A percentile compares a stretch with the other conserved stretches of the same genome.
These are phyloP conservation scores for Diaporthe destruens DNA, from an alignment of 2,329 filamentous ascomycete genomes.

Conservation along the genomic window DNA sequence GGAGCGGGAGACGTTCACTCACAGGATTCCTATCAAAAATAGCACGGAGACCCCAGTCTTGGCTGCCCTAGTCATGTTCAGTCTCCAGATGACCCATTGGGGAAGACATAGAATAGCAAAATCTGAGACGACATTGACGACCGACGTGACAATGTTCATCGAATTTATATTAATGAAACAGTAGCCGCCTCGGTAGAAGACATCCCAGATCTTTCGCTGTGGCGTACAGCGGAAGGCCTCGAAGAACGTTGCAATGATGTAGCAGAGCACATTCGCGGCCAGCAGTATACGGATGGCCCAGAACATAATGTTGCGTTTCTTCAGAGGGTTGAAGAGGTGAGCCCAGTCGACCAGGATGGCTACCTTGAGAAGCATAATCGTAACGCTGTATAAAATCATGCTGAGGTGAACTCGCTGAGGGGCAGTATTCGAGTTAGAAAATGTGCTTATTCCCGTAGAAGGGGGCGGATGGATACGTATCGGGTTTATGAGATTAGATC, in stretches of 20 bases:
- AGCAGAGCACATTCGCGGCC: background rate
- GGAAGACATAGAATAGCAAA: background rate
- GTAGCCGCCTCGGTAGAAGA: background rate
- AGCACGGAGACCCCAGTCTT: background rate
- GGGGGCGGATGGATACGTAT: background rate
- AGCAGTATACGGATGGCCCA: background rate
- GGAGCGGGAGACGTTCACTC: background rate
- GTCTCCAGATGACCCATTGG: slow-evolving; percentile 8
- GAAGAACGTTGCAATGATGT: background rate
- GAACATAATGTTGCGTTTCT: background rate
- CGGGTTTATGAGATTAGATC: background rate
- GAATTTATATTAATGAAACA: background rate
- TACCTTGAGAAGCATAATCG: background rate
- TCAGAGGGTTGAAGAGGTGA: slow-evolving; percentile 4
- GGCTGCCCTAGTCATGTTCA: background rate
- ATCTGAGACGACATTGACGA: background rate
- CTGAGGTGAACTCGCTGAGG: background rate
- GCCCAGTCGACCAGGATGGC: slow-evolving; percentile 6
- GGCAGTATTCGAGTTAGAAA: background rate
- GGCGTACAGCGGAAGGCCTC: background rate
- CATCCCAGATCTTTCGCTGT: background rate
- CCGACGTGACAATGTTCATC: background rate
- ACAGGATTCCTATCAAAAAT: background rate
- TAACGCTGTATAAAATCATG: background rate
- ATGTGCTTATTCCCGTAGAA: background rate